Evolutionary conservation across 2,329 filamentous ascomycete species (phyloP), one percentile per base, ranked within the genome.

Genomic region (Phialocephala sp.): DNA sequence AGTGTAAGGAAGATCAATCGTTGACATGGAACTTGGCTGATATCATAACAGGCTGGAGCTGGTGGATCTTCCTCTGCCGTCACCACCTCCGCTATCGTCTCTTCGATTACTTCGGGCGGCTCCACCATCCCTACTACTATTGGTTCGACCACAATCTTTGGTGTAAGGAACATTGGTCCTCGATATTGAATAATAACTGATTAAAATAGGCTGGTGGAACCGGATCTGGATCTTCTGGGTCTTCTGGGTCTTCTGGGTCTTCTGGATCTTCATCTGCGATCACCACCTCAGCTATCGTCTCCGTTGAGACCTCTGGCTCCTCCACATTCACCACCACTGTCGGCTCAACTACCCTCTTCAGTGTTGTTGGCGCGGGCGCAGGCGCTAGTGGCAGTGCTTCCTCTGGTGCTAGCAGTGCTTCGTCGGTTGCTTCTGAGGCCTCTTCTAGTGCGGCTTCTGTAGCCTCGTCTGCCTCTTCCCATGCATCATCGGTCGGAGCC

Each of bases 301-400:
- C 72, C 5, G 65, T 67, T 20, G 54, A 71, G 22, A 73, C 69
- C 55, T 68, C 62, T 8, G 73, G 60, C 20, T 57, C 60, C 52
- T 71, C 69, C 11, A 71, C 69, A 57, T 64, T 71, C 56, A 69
- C 68, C 11, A 62, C 69, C 11, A 73, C 69, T 41, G 39, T 73
- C 45, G 73, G 72, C 35, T 69, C 64, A 9, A 72, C 72, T 41
- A 75, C 73, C 32, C 70, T 73, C 56, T 74, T 62, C 32, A 59
- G 59, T 39, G 55, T 39, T 55, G 68, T 20, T 14, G 64, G 59
- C 11, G 69, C 59, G 24, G 60, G 60, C 32, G 65, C 39, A 3
- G 27, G 27, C 6, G 27, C 27, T 32, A 32, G 27, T 32, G 27
- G 27, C 27, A 32, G 27, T 32, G 27, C 27, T 32, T 32, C 27